Conservation (phyloP, 768 basidiomycete genomes). For the Brasilioporus rufonigricans region DNA sequence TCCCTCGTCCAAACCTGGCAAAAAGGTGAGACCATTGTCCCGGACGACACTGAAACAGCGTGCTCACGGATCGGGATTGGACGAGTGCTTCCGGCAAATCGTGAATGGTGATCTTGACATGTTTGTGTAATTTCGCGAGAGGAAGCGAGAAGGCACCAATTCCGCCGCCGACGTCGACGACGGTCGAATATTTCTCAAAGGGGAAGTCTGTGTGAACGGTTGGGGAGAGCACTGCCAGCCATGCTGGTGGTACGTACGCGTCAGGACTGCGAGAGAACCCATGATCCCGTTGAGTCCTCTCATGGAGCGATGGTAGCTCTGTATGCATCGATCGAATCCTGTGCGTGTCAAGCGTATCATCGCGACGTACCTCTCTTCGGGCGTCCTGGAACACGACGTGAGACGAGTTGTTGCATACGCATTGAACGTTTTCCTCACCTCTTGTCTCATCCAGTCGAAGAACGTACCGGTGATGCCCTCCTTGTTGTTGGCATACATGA, state of each 20-base stretch:
- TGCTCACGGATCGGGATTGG: slow-evolving; percentile 23
- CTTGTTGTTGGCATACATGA: slow-evolving; percentile 21
- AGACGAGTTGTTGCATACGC: too few species aligned
- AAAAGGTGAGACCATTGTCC: not conserved
- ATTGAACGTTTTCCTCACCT: too few species aligned
- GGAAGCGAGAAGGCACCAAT: slow-evolving; percentile 33
- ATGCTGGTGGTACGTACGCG: slow-evolving; percentile 9
- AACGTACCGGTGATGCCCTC: too few species aligned
- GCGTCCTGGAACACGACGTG: slow-evolving; percentile 9
- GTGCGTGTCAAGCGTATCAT: too few species aligned
- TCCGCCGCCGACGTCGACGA: slow-evolving; percentile 38
- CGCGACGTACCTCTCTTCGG: too few species aligned
- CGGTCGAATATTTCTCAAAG: slow-evolving; percentile 27
- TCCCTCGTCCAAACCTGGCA: slow-evolving; percentile 25
- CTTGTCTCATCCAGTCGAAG: too few species aligned
- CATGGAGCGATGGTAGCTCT: slow-evolving; percentile 28
- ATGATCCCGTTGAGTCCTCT: slow-evolving; percentile 20
- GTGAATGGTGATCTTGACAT: too few species aligned
- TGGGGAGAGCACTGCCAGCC: not conserved
- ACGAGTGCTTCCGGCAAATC: slow-evolving; percentile 22
- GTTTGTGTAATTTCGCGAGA: slow-evolving; percentile 27
- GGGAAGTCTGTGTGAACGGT: slow-evolving; percentile 27
- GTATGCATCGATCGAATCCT: not conserved
- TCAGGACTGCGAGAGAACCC: slow-evolving; percentile 26
- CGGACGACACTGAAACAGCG: not conserved